Evolutionary conservation across 306 rosid species (phyloP), one percentile per base, ranked within the genome.

Genomic region (Gastrolobium bilobum): DNA sequence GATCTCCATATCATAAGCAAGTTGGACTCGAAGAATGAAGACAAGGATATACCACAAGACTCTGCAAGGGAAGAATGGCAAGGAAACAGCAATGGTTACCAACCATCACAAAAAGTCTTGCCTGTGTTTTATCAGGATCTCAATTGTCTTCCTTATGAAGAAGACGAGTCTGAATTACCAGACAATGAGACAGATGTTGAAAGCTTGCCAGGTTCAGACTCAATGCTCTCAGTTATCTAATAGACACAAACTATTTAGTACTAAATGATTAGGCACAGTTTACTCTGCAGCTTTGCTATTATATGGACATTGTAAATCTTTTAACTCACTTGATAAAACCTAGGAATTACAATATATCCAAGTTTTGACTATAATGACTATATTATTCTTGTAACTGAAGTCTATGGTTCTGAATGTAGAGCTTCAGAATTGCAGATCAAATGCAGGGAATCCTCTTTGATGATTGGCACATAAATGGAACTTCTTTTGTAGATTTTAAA

Each of bases 101-200:
- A 77, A 77, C 87, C 81, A 74, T 57, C 83, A 37, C 76, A 78
- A 63, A 89, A 78, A 67, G 79, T 62, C 56, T 61, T 42, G 37
- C 89, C 82, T 7, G 78, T 64, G 60, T 82, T 89, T 80, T 52
- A 80, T 54, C 97, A 83, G 87, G 98, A 94, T 83, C 97, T 91
- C 60, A 94, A 94, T 84, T 81, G 84, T 62, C 92, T 87, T 85
- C 98, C 98, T 76, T 66, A 67, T 67, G 80, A 89, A 3, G 85
- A 69, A 64, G 67, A 75, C 34, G 73, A 50, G 74, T 57, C 96
- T 61, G 88, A 79, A 67, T 79, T 61, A n/a, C 73, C 53, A 0
- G 87, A 82, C 51, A 81, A 87, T 78, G 81, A 79, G 59, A 73
- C 57, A 52, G 76, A 62, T 40, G 84, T 83, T 30, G 79, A 77